These are phyloP conservation scores for Parietaria judaica DNA, from an alignment of 306 rosid genomes.

Conservation along the genomic window DNA sequence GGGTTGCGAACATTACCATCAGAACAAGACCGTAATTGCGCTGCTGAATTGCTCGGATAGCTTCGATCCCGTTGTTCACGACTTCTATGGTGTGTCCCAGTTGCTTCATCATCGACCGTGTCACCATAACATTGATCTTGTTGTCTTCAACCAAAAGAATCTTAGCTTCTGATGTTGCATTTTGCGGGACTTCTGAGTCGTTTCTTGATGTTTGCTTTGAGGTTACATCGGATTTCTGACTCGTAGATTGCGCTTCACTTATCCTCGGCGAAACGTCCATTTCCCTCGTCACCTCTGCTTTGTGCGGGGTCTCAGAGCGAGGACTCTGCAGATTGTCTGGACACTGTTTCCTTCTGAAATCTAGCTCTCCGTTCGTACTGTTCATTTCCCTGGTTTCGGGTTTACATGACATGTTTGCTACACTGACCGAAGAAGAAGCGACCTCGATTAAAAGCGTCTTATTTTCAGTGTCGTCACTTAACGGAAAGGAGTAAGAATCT, in stretches of 20 bases:
- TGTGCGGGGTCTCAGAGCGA: slow-evolving; percentile 22
- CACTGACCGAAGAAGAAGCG: slow-evolving; percentile 30
- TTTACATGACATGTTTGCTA: slow-evolving; percentile 26
- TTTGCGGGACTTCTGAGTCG: slow-evolving; percentile 24
- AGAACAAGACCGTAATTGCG: slow-evolving; percentile 56
- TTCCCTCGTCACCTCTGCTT: slow-evolving; percentile 22
- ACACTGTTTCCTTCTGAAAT: slow-evolving; percentile 12
- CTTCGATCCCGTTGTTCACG: slow-evolving; percentile 82
- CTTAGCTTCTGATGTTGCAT: slow-evolving; percentile 37
- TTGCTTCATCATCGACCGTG: slow-evolving; percentile 85
- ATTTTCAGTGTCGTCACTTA: slow-evolving; percentile 18
- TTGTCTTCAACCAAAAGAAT: slow-evolving; percentile 94
- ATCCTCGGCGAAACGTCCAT: slow-evolving; percentile 21
- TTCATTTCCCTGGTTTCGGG: slow-evolving; percentile 35
- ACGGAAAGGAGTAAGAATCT: slow-evolving; percentile 29
- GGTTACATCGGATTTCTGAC: slow-evolving; percentile 27
- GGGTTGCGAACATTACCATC: slow-evolving; percentile 40
- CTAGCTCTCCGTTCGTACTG: slow-evolving; percentile 21
- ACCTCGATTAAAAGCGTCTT: slow-evolving; percentile 36
- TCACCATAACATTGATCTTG: slow-evolving; percentile 86
- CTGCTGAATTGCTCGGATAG: slow-evolving; percentile 57
- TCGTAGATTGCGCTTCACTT: slow-evolving; percentile 26
- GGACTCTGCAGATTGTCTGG: slow-evolving; percentile 34
- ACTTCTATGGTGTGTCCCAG: slow-evolving; percentile 77
- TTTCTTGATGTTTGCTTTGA: slow-evolving; percentile 21